These are phyloP conservation scores for Sclerotinia minor DNA, from an alignment of 2,329 filamentous ascomycete species.

Conservation along the genomic window DNA sequence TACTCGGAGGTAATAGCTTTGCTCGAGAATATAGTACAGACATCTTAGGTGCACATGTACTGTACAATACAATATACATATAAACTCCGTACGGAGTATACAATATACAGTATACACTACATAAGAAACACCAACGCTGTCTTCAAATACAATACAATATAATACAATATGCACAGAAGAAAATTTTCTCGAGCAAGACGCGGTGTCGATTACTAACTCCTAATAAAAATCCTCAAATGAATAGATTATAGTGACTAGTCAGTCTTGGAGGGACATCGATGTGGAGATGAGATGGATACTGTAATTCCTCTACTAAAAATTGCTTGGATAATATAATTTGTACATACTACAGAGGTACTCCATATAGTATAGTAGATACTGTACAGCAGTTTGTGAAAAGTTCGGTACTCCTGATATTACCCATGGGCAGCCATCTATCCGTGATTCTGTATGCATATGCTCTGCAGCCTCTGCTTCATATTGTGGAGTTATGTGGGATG, in stretches of 20 bases:
- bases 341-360: no score
- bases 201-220: background rate
- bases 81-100: background rate
- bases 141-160: no score
- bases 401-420: background rate
- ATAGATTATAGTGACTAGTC: background rate
- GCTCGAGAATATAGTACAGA: constrained; percentile 6
- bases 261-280: constrained; percentile 4
- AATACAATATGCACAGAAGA: constrained; percentile 9
- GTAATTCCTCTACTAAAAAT: background rate
- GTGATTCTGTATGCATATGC: no score
- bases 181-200: background rate
- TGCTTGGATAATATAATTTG: background rate
- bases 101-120: background rate
- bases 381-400: background rate
- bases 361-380: no score
- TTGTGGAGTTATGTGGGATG: constrained; percentile 1
- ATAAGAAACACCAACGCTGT: background rate
- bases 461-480: background rate
- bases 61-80: background rate
- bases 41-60: background rate
- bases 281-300: constrained; percentile 1
- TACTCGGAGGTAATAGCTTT: background rate
- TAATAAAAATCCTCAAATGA: background rate
- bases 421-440: no score